phyloP scores from a whole-genome alignment of 1,284 basidiomycete genomes.

The Ustilago shanxiensis region DNA sequence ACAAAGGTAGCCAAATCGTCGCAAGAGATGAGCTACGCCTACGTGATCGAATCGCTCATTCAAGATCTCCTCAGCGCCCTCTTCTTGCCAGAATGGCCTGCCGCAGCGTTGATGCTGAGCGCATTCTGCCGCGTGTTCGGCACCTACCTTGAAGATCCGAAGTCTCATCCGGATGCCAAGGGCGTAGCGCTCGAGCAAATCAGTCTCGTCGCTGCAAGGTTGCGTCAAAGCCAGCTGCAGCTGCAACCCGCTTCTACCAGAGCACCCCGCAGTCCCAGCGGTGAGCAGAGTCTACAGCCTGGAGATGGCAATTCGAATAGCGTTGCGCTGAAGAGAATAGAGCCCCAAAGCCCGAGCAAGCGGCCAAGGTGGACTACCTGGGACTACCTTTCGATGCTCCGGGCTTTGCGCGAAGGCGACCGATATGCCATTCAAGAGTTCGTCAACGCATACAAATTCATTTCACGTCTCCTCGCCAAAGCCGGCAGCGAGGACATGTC shows the following conservation, averaged over 20 bases:
- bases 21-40: slow-evolving; percentile 75
- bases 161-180: slow-evolving; percentile 75
- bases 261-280: neutral
- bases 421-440: slow-evolving; percentile 76
- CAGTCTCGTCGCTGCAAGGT: slow-evolving; percentile 86
- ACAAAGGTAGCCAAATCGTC: slow-evolving; percentile 59
- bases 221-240: slow-evolving; percentile 72
- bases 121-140: slow-evolving; percentile 59
- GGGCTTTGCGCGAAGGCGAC: slow-evolving; percentile 68
- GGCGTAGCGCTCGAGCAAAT: slow-evolving; percentile 91
- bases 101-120: slow-evolving; percentile 78
- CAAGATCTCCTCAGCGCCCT: slow-evolving; percentile 88
- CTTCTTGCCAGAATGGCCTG: slow-evolving; percentile 97
- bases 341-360: slow-evolving; percentile 14
- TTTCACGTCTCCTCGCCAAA: slow-evolving; percentile 77
- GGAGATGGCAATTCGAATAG: neutral
- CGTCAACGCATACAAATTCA: slow-evolving; percentile 76
- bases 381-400: slow-evolving; percentile 47
- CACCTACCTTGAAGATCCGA: slow-evolving; percentile 78
- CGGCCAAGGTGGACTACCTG: slow-evolving; percentile 21
- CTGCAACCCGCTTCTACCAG: slow-evolving; percentile 14
- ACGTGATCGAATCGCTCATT: slow-evolving; percentile 89
- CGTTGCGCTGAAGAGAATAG: neutral
- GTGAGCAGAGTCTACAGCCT: neutral
- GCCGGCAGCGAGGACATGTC: slow-evolving; percentile 49